Evolutionary conservation across 192 early-diverging fungal species (phyloP).

Genomic region (Coemansia sp.): DNA sequence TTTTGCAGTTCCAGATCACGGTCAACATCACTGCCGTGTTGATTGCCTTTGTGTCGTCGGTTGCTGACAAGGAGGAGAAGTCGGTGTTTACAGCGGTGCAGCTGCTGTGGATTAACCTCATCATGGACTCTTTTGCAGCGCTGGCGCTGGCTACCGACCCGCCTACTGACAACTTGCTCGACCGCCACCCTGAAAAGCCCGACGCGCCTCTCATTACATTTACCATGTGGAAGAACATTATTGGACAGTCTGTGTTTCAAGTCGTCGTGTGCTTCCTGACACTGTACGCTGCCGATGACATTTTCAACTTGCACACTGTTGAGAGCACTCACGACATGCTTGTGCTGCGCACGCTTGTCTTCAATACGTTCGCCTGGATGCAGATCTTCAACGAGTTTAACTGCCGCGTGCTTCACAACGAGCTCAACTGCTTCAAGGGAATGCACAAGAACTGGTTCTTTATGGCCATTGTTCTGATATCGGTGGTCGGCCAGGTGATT

Average conservation of each 20-base stretch:
- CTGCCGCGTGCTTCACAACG: slow-evolving; percentile 69
- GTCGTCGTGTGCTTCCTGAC: slow-evolving; percentile 75
- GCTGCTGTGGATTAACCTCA: slow-evolving; percentile 97
- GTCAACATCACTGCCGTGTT: slow-evolving; percentile 92
- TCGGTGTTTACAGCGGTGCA: slow-evolving; percentile 95
- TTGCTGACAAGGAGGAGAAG: slow-evolving; percentile 59
- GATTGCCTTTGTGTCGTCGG: slow-evolving; percentile 73
- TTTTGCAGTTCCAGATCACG: slow-evolving; percentile 98
- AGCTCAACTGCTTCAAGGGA: slow-evolving; percentile 85
- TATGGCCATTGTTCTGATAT: slow-evolving; percentile 70
- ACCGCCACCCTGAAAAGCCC: slow-evolving; percentile 80
- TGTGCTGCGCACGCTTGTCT: slow-evolving; percentile 76
- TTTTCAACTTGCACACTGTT: slow-evolving; percentile 59
- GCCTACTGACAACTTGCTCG: slow-evolving; percentile 78
- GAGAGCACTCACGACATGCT: slow-evolving; percentile 35
- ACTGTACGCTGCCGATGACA: slow-evolving; percentile 63
- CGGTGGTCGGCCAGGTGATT: slow-evolving; percentile 74
- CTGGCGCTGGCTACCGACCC: slow-evolving; percentile 95
- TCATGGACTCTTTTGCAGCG: slow-evolving; percentile 99
- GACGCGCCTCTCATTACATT: slow-evolving; percentile 82
- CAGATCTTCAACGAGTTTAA: slow-evolving; percentile 93
- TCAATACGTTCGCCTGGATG: slow-evolving; percentile 89
- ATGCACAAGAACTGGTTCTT: slow-evolving; percentile 80
- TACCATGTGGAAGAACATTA: slow-evolving; percentile 95
- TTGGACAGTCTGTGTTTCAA: slow-evolving; percentile 88